Evolutionary conservation across 2,329 filamentous ascomycete genomes (phyloP), one percentile per base, ranked within the genome.

Genomic region (Talaromyces sp.): DNA sequence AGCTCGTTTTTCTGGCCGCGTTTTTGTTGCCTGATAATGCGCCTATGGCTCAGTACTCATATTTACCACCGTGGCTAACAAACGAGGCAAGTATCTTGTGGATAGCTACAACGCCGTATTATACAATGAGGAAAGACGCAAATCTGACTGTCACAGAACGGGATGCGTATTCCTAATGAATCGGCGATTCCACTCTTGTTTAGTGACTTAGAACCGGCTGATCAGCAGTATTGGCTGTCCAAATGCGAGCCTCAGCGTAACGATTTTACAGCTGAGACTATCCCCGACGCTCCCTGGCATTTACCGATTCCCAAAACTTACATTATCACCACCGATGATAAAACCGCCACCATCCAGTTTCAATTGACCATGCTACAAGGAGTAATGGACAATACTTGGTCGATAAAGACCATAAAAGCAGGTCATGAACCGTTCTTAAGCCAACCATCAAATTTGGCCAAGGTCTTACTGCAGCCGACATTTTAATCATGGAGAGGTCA

Each of bases 21-120:
- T 56, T 56, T 31, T 46, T 56, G 19, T 26, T 56, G 6, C 54
- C 54, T 43, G 54, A 56, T 21, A 56, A 56, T 19, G 32, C 54
- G 6, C 32, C 32, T 14, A 56, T 49, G 54, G 54, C 54, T 10
- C 5, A 26, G 32, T 56, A 43, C 21, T 56, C 54, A 32, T 56
- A 56, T 49, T 31, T 56, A 26, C 54, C 54, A 21, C 21, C 19
- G 13, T 56, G 54, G 41, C 19, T 56, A 8, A 56, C 54, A 6
- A 56, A 46, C 6, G 32, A 56, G 35, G 54, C 43, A 43, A 17
- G 10, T 17, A 55, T 14, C 50, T 51, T 31, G 10, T 31, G 9
- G 10, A 11, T 10, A 31, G 6, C 8, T 31, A 9, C 6, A 31
- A 31, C 8, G 2, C 10, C 29, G 29, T 31, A 9, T 11, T 10